Evolutionary conservation across 495 filamentous ascomycete species (phyloP).

Genomic region (Podospora pseudoanserina): DNA sequence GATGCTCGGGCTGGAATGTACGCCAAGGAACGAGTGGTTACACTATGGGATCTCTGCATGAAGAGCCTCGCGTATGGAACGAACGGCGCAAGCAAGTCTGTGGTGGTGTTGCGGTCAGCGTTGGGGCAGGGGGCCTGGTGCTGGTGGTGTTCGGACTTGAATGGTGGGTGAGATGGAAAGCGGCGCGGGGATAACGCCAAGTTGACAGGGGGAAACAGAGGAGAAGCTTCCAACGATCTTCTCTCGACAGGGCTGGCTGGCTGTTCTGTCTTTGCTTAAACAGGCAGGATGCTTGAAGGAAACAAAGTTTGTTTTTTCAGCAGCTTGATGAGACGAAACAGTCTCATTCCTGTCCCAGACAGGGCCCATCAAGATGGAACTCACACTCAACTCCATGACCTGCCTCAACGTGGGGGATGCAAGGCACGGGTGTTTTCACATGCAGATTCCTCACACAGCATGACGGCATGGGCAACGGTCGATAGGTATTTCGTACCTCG

Average conservation of each 20-base stretch:
- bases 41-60: constrained; percentile 3
- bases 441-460: not conserved
- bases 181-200: not conserved
- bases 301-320: not conserved
- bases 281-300: not conserved
- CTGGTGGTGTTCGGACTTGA: too few relatives aligned
- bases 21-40: not conserved
- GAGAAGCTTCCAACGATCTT: not conserved
- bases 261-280: not conserved
- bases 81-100: not conserved
- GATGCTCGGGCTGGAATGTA: not conserved
- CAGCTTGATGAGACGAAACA: not conserved
- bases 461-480: not conserved
- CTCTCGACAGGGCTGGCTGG: not conserved
- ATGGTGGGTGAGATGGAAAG: not conserved
- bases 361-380: not conserved
- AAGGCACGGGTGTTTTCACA: not conserved
- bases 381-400: not conserved
- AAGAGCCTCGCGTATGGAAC: not conserved
- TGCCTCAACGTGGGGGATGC: not conserved
- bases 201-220: not conserved
- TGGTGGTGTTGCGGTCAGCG: not conserved
- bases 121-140: not conserved
- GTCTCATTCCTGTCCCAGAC: not conserved
- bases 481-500: not conserved